Conservation (phyloP, 306 rosid species). For the Malus sieversii region DNA sequence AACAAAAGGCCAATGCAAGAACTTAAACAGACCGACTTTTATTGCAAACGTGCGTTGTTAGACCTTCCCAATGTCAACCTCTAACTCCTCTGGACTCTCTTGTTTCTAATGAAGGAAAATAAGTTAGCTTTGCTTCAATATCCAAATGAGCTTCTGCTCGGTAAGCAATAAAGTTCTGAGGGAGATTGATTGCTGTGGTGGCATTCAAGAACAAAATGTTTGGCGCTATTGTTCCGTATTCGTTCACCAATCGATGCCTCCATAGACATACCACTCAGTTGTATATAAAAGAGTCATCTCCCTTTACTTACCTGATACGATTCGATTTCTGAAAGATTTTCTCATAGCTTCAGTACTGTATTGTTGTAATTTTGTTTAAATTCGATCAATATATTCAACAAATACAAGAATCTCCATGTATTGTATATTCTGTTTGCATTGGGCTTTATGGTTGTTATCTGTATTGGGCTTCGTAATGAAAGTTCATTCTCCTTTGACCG, state of each 20-base stretch:
- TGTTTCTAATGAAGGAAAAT: not conserved
- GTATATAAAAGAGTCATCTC: constrained; percentile 4
- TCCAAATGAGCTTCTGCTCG: not conserved
- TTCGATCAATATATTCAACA: not conserved
- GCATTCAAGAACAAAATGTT: not conserved
- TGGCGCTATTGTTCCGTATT: not conserved
- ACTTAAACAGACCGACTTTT: not conserved
- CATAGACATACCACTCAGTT: not conserved
- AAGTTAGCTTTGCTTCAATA: not conserved
- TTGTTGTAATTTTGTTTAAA: not conserved
- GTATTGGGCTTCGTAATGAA: too few relatives aligned
- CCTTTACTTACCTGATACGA: not conserved
- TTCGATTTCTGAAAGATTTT: not conserved
- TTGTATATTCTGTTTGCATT: not conserved
- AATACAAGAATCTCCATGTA: not conserved
- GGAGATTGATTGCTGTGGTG: not conserved
- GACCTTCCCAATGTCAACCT: not conserved
- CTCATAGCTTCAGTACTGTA: constrained; percentile 7
- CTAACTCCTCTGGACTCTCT: not conserved
- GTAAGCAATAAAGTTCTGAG: constrained; percentile 1
- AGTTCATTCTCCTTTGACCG: too few relatives aligned
- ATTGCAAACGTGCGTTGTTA: not conserved
- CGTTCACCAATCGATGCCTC: not conserved
- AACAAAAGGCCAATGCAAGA: not conserved
- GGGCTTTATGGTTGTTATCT: too few relatives aligned